phyloP scores from a whole-genome alignment of 148 eudicot species.

The Chenopodium berlandieri region DNA sequence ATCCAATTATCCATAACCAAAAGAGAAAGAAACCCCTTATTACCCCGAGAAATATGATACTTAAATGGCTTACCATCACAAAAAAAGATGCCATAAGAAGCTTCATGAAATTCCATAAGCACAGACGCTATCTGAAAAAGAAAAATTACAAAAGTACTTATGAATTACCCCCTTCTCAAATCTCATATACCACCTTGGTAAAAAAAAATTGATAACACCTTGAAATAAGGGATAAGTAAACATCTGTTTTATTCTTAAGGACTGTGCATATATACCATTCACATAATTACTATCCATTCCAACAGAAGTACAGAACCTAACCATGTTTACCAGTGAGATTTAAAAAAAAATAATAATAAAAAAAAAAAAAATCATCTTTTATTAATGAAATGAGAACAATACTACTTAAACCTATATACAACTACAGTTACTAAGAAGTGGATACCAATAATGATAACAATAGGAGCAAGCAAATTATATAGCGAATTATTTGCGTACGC shows the following conservation, averaged over 20 bases:
- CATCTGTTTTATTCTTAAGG: neutral
- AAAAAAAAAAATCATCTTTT: neutral
- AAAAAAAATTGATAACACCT: neutral
- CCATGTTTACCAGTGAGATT: neutral
- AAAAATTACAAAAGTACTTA: constrained; percentile 1
- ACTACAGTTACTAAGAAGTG: no score
- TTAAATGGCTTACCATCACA: constrained; percentile 45
- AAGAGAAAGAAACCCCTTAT: neutral
- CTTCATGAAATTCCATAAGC: constrained; percentile 71
- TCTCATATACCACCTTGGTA: neutral
- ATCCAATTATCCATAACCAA: neutral
- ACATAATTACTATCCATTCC: neutral
- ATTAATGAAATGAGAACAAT: neutral
- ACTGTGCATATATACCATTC: neutral
- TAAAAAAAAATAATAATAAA: neutral
- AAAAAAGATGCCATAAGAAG: constrained; percentile 29
- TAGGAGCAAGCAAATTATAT: neutral
- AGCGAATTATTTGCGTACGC: neutral
- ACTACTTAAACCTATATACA: neutral
- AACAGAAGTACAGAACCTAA: neutral
- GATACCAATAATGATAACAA: neutral
- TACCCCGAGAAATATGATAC: neutral
- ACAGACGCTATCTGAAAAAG: constrained; percentile 62
- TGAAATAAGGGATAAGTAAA: neutral
- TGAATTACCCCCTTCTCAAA: neutral